Evolutionary conservation across 179 eudicot genomes (phyloP), one percentile per base, ranked within the genome.

Genomic region (Heliamphora pulchella): DNA sequence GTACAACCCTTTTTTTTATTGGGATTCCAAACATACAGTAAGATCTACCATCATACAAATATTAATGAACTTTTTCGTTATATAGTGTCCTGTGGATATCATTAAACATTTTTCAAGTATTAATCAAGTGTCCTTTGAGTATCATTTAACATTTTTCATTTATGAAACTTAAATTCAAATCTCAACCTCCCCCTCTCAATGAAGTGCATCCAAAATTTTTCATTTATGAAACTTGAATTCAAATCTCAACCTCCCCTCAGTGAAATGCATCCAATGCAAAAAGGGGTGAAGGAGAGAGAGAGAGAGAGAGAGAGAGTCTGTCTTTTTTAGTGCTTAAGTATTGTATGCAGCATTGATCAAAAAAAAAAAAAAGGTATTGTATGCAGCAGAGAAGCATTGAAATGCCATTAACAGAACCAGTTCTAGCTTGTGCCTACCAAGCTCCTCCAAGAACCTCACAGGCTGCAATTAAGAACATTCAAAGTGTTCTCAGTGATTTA

Each of bases 191-290:
- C 53, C 39, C 39, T 31, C 78, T 8, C 81, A 78, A 78, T 82
- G 51, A 82, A 82, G 74, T 70, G 81, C 39, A 31, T 31, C 39
- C 39, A 31, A 31, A 31, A 31, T 31, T 31, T 31, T 54, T 46
- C 13, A 73, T 78, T 64, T 2, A 54, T 78, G 81, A 64, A 73
- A 82, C 78, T 65, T 57, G 81, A 79, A 82, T 82, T 78, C 77
- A 73, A 74, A 63, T 71, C 84, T 82, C 84, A 82, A 57, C 81
- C 67, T 82, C 81, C 84, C 53, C 78, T 8, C 81, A 78, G 78
- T 82, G 51, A 82, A 82, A 68, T 70, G 81, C 61, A 63, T 77
- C 43, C 41, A 70, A 55, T 48, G 72, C 76, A 77, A 68, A 47
- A 69, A 76, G 20, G 77, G 61, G 46, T 58, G 11, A 75, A 39